A percentile compares a stretch with the other conserved stretches of the same genome.
These are phyloP conservation scores for Microstroma glucosiphilum DNA, from an alignment of 1,284 basidiomycete species.

Conservation along the genomic window DNA sequence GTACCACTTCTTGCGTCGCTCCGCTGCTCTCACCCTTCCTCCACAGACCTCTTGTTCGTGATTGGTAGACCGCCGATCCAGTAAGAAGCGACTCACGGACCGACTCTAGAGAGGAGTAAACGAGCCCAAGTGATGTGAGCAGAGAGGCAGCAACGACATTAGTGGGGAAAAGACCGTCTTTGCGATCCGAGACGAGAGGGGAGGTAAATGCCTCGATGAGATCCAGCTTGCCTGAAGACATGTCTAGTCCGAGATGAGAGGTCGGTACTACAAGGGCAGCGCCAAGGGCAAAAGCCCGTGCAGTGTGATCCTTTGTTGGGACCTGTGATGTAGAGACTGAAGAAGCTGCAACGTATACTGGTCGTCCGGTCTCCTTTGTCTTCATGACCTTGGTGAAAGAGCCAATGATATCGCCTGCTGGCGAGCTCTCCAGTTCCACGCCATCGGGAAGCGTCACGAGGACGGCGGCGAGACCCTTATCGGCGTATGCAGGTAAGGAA, in stretches of 20 bases:
- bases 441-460: constrained; percentile 25
- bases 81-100: constrained; percentile 79
- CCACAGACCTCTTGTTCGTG: constrained; percentile 85
- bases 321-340: constrained; percentile 14
- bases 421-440: constrained; percentile 20
- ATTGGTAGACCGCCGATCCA: constrained; percentile 91
- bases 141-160: constrained; percentile 63
- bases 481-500: constrained; percentile 11
- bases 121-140: constrained; percentile 73
- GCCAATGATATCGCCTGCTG: constrained; percentile 24
- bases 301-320: constrained; percentile 22
- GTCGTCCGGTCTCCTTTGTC: constrained; percentile 34
- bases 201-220: constrained; percentile 51
- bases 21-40: constrained; percentile 94
- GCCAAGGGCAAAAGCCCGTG: constrained; percentile 19
- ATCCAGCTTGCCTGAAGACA: constrained; percentile 30
- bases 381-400: constrained; percentile 25
- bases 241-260: constrained; percentile 21
- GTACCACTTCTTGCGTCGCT: constrained; percentile 78
- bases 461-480: constrained; percentile 26
- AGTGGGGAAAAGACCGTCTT: constrained; percentile 88
- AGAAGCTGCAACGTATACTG: constrained; percentile 34
- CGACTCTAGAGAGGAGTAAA: constrained; percentile 89
- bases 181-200: constrained; percentile 73
- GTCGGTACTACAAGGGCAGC: constrained; percentile 38